phyloP scores from a whole-genome alignment of 2,329 filamentous ascomycete genomes.

The Venturia carpophila region DNA sequence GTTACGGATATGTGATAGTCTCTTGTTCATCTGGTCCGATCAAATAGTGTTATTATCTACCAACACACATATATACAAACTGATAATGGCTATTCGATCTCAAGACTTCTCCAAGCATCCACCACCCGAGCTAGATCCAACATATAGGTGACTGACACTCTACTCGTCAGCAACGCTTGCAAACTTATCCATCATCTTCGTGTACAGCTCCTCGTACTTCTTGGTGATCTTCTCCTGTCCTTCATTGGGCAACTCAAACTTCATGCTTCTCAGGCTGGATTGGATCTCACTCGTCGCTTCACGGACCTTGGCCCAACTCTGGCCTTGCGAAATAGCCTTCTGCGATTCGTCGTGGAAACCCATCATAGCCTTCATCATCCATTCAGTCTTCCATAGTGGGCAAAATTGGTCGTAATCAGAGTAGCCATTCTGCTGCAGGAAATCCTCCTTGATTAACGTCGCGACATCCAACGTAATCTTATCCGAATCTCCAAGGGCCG shows the following conservation, averaged over 20 bases:
- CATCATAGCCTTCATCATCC: constrained; percentile 99
- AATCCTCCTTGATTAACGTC: constrained; percentile 91
- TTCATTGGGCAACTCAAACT: constrained; percentile 89
- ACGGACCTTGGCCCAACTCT: constrained; percentile 85
- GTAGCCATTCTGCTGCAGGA: constrained; percentile 98
- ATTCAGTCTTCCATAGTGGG: constrained; percentile 98
- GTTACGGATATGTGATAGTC: neutral
- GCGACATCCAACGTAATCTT: constrained; percentile 97
- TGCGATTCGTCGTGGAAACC: constrained; percentile 96
- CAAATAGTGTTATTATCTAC: neutral
- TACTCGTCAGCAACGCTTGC: constrained; percentile 94
- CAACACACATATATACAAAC: neutral
- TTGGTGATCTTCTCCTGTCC: constrained; percentile 72
- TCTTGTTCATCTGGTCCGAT: too few species aligned
- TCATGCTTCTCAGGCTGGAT: constrained; percentile 77
- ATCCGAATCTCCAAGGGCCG: constrained; percentile 87
- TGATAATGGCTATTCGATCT: neutral
- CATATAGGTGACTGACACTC: constrained; percentile 17
- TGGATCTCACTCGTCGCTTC: constrained; percentile 86
- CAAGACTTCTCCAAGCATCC: neutral
- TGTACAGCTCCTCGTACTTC: constrained; percentile 92
- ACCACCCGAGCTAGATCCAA: neutral
- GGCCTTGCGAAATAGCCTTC: constrained; percentile 86
- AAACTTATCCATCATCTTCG: constrained; percentile 95
- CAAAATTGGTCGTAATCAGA: constrained; percentile 99